phyloP scores from a whole-genome alignment of 139 green algal species.

The Diplosphaera chodatii region DNA sequence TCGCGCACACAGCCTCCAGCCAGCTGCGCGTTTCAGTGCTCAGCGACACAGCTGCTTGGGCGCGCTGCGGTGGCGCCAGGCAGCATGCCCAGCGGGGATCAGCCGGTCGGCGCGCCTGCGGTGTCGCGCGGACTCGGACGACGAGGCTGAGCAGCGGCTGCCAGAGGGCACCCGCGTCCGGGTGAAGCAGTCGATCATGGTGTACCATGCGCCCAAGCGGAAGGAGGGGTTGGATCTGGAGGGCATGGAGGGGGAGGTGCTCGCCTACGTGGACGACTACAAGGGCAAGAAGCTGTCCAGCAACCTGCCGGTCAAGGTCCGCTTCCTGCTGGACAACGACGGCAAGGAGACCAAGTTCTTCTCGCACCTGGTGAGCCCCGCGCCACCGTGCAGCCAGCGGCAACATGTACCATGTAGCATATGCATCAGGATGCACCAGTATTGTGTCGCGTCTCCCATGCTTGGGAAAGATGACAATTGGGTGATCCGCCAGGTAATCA shows the following conservation, averaged over 20 bases:
- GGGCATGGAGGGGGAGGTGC: slow-evolving; percentile 52
- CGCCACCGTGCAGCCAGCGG: too few relatives aligned
- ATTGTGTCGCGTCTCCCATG: too few relatives aligned
- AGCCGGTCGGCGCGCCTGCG: not conserved
- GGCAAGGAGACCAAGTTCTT: slow-evolving; percentile 51
- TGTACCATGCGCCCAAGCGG: slow-evolving; percentile 34
- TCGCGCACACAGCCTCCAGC: too few relatives aligned
- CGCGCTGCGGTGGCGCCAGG: too few relatives aligned
- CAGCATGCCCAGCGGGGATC: not conserved
- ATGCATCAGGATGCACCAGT: too few relatives aligned
- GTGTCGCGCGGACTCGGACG: not conserved
- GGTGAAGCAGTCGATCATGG: slow-evolving; percentile 14
- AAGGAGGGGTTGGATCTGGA: slow-evolving; percentile 51
- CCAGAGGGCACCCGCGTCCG: slow-evolving; percentile 10
- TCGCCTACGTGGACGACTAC: slow-evolving; percentile 40
- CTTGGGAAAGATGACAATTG: too few relatives aligned
- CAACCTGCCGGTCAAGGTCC: slow-evolving; percentile 56
- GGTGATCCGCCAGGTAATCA: too few relatives aligned
- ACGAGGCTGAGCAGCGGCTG: not conserved
- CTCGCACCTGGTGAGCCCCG: slow-evolving; percentile 61
- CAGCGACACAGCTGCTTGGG: too few relatives aligned
- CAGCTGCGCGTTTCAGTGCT: too few relatives aligned
- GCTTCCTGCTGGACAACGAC: slow-evolving; percentile 41
- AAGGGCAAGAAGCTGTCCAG: slow-evolving; percentile 63
- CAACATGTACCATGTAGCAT: too few relatives aligned